Evolutionary conservation across 495 filamentous ascomycete genomes (phyloP), one percentile per base, ranked within the genome.

Genomic region (Glutinoglossum americanum): DNA sequence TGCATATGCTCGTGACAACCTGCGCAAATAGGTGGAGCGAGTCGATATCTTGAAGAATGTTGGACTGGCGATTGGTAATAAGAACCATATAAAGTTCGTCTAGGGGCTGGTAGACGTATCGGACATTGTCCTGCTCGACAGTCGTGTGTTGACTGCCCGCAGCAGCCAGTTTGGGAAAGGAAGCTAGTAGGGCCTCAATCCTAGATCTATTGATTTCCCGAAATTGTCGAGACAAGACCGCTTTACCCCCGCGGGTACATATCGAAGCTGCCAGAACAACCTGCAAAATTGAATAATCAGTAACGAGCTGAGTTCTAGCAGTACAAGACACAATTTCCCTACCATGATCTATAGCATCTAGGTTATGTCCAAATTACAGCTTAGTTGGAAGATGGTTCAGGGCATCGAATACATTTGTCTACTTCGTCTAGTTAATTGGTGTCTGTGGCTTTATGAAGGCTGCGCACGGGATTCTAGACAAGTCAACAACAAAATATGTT

Each of bases 71-170:
- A 75, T 97, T 97, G 72, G 93, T 98, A 70, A 98, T 97, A 60
- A 98, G 82, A 56, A 98, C 89, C 79, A 98, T 95, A 77, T 97
- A 98, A 60, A 98, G 80, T 74, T 97, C 93, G 70, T 98, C 93
- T 56, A 98, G 77, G 59, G 93, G 92, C 70, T 98, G 92, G 74
- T 98, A 98, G 55, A 97, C 92, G 67, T 94, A 98, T 68, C 92
- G 92, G 63, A 98, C 92, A 76, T 94, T 96, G 74, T 98, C 92
- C 68, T 95, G 90, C 70, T 98, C 92, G 55, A 95, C 88, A 15
- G 86, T 98, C 8, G 92, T 98, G 69, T 98, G 92, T 67, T 98
- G 92, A 54, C 88, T 93, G 48, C 87, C 85, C 15, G 84, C 84
- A 69, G 94, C 89, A 58, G 90, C 88, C 57, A 96, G 87, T 69